Percentiles rank a stretch among this genome's conserved stretches.
Conservation (phyloP, 2,329 filamentous ascomycete genomes). For the Ophiosphaerella korrae region DNA sequence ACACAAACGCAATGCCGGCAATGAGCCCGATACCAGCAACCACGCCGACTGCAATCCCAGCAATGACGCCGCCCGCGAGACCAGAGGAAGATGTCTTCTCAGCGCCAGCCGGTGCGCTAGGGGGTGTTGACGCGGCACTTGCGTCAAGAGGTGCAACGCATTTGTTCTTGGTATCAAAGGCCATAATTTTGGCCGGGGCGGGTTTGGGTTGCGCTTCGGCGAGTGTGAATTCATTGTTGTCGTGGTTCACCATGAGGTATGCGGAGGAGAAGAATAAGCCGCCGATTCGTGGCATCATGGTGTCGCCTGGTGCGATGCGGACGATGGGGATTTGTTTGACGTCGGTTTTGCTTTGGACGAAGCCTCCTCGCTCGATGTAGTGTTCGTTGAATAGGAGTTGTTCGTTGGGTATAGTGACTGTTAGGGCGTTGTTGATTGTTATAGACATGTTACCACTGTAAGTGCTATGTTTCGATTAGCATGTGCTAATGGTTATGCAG, state of each 20-base stretch:
- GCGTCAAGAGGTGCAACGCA: conserved; percentile 2
- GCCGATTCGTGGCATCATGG: conserved; percentile 9
- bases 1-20: background rate
- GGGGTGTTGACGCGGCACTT: background rate
- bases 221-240: conserved; percentile 11
- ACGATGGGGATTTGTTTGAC: conserved; percentile 8
- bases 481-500: background rate
- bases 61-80: conserved; percentile 5
- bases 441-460: conserved; percentile 4
- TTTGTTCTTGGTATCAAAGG: conserved; percentile 4
- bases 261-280: conserved; percentile 13
- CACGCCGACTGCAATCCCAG: conserved; percentile 6
- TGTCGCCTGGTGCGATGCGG: conserved; percentile 1
- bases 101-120: background rate
- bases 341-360: background rate
- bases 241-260: conserved; percentile 11
- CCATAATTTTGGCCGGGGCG: conserved; percentile 4
- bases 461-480: conserved; percentile 1
- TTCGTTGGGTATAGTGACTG: conserved; percentile 6
- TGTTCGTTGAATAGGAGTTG: conserved; percentile 13
- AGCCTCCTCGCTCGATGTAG: conserved; percentile 2
- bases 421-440: background rate
- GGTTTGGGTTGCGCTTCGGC: background rate
- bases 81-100: background rate
- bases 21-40: background rate